Percentiles rank a stretch among this genome's conserved stretches.
Conservation (phyloP, 129 eudicot species). For the Flaveria bidentis region DNA sequence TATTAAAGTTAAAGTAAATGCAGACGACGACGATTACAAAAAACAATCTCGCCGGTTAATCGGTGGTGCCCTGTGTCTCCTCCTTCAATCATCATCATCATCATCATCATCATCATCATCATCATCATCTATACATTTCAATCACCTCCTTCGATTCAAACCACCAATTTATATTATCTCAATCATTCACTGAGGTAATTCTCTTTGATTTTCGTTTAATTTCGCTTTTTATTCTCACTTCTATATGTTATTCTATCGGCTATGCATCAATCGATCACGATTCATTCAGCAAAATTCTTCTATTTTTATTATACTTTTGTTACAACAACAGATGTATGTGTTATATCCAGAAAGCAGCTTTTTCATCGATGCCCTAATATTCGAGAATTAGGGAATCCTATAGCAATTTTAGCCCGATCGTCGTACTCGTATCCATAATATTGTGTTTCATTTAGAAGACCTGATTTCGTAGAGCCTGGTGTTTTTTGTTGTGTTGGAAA, state of each 20-base stretch:
- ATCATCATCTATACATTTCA: slow-evolving; percentile 11
- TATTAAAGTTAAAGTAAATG: slow-evolving; percentile 2
- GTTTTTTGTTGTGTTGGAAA: background rate
- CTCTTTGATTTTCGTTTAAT: background rate
- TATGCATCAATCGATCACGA: slow-evolving; percentile 5
- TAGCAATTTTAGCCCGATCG: background rate
- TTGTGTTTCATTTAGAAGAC: background rate
- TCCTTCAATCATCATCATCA: background rate
- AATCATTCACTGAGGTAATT: slow-evolving; percentile 29
- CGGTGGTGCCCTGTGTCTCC: slow-evolving; percentile 46
- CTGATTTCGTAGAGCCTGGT: slow-evolving; percentile 6
- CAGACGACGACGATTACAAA: slow-evolving; percentile 35
- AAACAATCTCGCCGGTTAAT: slow-evolving; percentile 49
- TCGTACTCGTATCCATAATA: background rate
- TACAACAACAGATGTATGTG: background rate
- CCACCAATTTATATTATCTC: slow-evolving; percentile 12
- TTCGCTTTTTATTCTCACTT: slow-evolving; percentile 3
- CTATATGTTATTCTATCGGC: background rate
- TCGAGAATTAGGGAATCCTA: background rate
- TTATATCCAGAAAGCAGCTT: background rate
- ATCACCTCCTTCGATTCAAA: slow-evolving; percentile 2
- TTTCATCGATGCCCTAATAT: slow-evolving; percentile 23
- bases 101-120: slow-evolving; percentile 23
- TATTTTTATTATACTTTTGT: background rate
- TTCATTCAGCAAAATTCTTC: background rate